Evolutionary conservation across 2,329 filamentous ascomycete genomes (phyloP), one percentile per base, ranked within the genome.

Genomic region (Microsporum audouinii): DNA sequence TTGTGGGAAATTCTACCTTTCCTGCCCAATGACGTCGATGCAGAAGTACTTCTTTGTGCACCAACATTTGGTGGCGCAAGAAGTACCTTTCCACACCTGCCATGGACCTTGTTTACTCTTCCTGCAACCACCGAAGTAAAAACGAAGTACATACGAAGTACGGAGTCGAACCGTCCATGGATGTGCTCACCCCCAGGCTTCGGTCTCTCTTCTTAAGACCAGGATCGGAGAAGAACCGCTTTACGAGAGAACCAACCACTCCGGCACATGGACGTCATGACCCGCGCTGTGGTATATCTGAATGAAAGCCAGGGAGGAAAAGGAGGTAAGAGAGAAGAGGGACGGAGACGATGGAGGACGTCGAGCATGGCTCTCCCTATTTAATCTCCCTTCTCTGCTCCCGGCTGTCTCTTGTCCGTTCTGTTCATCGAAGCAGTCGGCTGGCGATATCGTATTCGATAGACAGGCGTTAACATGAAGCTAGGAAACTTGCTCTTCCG

Each of bases 401-500:
- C 7, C 23, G 4, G 5, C 1, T 45, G 10, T 33, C 47, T 23
- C 47, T 31, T 31, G 17, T 12, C 23, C n/a, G 7, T 17, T 14
- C 39, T 43, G 39, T 17, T 14, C 4, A 12, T 12, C 6, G n/a
- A 14, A 43, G 10, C 39, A 43, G n/a, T 17, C 39, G 3, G n/a
- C 39, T 5, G 17, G 17, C 17, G 17, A 23, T 23, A 23, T 23
- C 34, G 34, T 5, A 7, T 12, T 12, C 39, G 4, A 43, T 14
- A 43, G 5, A 43, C n/a, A 14, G 39, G n/a, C 47, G 47, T 33
- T 51, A 51, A 51, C 17, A 51, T 51, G 47, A 51, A 51, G 47
- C 47, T 51, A 51, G 47, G 47, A 17, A 51, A 31, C 29, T 23
- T 51, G 47, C 47, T 51, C 47, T 51, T 83, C 51, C 79, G 81